Conservation (phyloP, 306 rosid genomes). For the Chamaecrista fasciculata region DNA sequence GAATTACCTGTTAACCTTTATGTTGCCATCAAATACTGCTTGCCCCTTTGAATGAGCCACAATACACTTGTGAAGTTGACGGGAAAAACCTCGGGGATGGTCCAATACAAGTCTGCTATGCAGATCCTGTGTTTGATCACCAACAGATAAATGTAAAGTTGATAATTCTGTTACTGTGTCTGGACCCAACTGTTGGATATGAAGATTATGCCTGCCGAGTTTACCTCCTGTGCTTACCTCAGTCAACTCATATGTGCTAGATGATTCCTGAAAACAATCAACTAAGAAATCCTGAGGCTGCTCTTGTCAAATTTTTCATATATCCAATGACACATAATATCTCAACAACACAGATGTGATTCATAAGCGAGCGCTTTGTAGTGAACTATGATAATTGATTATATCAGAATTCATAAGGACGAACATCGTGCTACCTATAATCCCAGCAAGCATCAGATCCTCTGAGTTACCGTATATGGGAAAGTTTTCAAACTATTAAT, state of each 20-base stretch:
- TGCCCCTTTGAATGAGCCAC: slow-evolving; percentile 88
- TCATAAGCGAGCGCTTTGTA: not conserved
- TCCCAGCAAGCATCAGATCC: not conserved
- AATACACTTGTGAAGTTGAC: slow-evolving; percentile 92
- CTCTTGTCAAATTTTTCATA: slow-evolving; percentile 8
- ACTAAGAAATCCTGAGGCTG: slow-evolving; percentile 18
- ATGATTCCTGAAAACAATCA: slow-evolving; percentile 56
- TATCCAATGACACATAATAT: slow-evolving; percentile 18
- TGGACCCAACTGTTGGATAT: slow-evolving; percentile 81
- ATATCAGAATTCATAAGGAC: not conserved
- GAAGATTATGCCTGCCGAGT: slow-evolving; percentile 86
- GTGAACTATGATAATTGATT: slow-evolving; percentile 1
- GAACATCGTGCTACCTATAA: not conserved
- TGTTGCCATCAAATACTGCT: slow-evolving; percentile 89
- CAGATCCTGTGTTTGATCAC: slow-evolving; percentile 87
- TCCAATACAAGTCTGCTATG: slow-evolving; percentile 79
- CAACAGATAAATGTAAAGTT: slow-evolving; percentile 70
- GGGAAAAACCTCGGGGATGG: slow-evolving; percentile 89
- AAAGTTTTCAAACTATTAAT: not conserved
- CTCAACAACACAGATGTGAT: not conserved
- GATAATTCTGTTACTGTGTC: slow-evolving; percentile 77
- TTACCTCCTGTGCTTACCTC: slow-evolving; percentile 90
- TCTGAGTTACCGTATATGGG: not conserved
- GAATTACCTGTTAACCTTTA: slow-evolving; percentile 83
- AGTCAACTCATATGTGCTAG: slow-evolving; percentile 70